These are phyloP conservation scores for Solanum raphanifolium DNA, from an alignment of 257 asterid species.

Conservation along the genomic window DNA sequence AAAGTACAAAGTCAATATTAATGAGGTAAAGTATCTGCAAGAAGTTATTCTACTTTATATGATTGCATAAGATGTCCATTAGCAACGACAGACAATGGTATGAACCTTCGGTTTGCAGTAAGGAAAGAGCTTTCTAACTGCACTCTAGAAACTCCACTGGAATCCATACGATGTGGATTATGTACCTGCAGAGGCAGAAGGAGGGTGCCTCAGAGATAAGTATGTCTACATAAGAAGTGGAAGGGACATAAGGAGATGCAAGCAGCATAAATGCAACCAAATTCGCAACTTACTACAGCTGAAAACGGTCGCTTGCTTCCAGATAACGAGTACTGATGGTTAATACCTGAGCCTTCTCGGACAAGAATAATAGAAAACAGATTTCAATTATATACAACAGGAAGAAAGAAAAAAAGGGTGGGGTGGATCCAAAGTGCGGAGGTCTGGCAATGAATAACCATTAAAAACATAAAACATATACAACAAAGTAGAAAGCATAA, in stretches of 20 bases:
- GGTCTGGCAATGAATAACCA: neutral
- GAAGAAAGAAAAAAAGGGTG: neutral
- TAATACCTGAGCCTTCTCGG: slow-evolving; percentile 23
- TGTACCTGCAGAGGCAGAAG: slow-evolving; percentile 27
- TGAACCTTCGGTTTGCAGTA: slow-evolving; percentile 33
- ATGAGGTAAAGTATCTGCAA: neutral
- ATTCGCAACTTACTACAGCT: slow-evolving; percentile 21
- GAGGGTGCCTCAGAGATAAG: neutral
- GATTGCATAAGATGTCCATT: neutral
- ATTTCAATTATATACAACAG: neutral
- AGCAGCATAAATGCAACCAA: neutral
- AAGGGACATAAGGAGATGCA: neutral
- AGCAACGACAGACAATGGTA: neutral
- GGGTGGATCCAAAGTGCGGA: neutral
- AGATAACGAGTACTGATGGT: slow-evolving; percentile 13
- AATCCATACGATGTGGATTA: slow-evolving; percentile 22
- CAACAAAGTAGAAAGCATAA: neutral
- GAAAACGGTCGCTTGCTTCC: slow-evolving; percentile 44
- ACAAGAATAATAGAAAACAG: neutral
- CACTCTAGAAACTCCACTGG: slow-evolving; percentile 22
- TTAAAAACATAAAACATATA: neutral
- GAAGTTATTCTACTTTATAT: neutral
- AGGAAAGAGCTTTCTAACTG: slow-evolving; percentile 27
- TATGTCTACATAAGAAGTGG: neutral
- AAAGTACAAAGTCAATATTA: neutral